Evolutionary conservation across 2,329 filamentous ascomycete species (phyloP).

Genomic region (Pseudocercospora pini-densiflorae): DNA sequence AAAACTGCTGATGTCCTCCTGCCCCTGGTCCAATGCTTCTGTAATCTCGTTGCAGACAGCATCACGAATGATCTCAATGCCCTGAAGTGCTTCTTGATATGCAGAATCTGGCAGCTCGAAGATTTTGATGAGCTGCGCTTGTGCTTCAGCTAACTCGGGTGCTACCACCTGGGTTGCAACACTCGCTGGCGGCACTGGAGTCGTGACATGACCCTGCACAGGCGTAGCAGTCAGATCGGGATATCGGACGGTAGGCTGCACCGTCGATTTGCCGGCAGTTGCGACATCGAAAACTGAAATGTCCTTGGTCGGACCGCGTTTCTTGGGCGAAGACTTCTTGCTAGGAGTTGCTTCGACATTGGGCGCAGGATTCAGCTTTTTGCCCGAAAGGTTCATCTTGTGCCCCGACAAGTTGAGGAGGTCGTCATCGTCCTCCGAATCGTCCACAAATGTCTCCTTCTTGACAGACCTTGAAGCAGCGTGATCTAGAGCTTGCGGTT

Average conservation of each 20-base stretch:
- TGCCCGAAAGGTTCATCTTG: slow-evolving; percentile 13
- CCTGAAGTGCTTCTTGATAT: slow-evolving; percentile 20
- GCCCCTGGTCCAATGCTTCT: slow-evolving; percentile 28
- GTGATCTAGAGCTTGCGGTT: neutral
- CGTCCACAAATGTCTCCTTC: slow-evolving; percentile 23
- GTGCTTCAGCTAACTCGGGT: slow-evolving; percentile 16
- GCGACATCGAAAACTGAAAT: neutral
- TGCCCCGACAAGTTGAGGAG: slow-evolving; percentile 32
- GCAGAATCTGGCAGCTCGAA: slow-evolving; percentile 29
- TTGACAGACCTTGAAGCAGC: neutral
- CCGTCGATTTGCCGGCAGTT: slow-evolving; percentile 2
- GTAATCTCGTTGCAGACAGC: slow-evolving; percentile 29
- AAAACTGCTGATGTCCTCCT: slow-evolving; percentile 25
- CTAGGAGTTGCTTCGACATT: slow-evolving; percentile 8
- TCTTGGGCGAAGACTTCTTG: slow-evolving; percentile 9
- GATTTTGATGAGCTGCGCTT: slow-evolving; percentile 22
- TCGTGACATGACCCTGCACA: neutral
- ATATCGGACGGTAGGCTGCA: slow-evolving; percentile 1
- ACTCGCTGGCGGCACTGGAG: slow-evolving; percentile 20
- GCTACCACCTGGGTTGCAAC: slow-evolving; percentile 20
- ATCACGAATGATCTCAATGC: slow-evolving; percentile 27
- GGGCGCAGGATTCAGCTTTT: slow-evolving; percentile 15
- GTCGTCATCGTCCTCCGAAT: slow-evolving; percentile 37
- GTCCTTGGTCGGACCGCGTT: neutral
- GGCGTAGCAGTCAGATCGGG: slow-evolving; percentile 16